phyloP scores from a whole-genome alignment of 2,329 filamentous ascomycete genomes.

The Fusarium sp. region DNA sequence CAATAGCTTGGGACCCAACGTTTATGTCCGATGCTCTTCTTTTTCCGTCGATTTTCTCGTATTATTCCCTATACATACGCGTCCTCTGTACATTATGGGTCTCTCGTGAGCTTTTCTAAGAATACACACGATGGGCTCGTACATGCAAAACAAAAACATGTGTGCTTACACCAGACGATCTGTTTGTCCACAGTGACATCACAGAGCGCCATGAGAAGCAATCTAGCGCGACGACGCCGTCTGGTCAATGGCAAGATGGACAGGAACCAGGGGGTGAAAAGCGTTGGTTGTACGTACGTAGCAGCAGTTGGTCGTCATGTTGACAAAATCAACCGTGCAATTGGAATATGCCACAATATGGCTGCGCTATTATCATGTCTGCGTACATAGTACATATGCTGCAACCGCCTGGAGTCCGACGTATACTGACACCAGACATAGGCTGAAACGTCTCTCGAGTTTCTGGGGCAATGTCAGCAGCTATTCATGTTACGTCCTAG shows the following conservation, averaged over 20 bases:
- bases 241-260: conserved; percentile 17
- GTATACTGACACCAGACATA: conserved; percentile 4
- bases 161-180: conserved; percentile 6
- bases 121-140: conserved; percentile 26
- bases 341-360: neutral
- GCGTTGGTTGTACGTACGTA: too few relatives aligned
- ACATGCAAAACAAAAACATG: neutral
- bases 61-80: conserved; percentile 15
- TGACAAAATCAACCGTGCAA: conserved; percentile 33
- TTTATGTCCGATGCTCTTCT: conserved; percentile 27
- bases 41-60: conserved; percentile 40
- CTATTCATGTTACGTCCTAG: conserved; percentile 18
- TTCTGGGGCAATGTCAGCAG: conserved; percentile 17
- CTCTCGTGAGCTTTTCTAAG: conserved; percentile 15
- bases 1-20: conserved; percentile 37
- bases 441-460: conserved; percentile 33
- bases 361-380: conserved; percentile 4
- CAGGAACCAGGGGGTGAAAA: conserved; percentile 25
- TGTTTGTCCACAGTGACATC: conserved; percentile 38
- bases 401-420: neutral
- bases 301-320: neutral
- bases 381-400: neutral
- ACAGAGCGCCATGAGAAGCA: conserved; percentile 17
- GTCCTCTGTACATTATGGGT: neutral
- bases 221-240: conserved; percentile 23